Conservation (phyloP, 257 asterid species). For the Scutellaria galericulata region DNA sequence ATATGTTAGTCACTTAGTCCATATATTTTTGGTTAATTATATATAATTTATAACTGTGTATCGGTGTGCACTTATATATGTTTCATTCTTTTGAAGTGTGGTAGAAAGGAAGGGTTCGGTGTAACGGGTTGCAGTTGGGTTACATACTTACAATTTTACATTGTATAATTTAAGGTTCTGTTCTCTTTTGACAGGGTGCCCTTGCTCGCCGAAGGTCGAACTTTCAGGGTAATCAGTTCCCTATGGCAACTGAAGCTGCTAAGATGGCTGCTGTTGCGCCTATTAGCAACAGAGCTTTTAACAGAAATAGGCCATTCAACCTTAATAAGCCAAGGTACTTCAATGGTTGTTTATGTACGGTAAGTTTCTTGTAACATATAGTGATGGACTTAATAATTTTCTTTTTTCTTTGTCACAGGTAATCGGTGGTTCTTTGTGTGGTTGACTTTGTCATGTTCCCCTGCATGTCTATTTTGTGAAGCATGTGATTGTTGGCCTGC, state of each 20-base stretch:
- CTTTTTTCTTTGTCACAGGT: constrained; percentile 48
- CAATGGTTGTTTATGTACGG: background rate
- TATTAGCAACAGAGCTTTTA: constrained; percentile 57
- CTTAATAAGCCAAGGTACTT: constrained; percentile 70
- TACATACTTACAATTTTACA: no score
- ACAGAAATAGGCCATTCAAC: constrained; percentile 48
- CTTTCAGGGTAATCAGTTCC: constrained; percentile 76
- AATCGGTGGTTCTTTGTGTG: constrained; percentile 45
- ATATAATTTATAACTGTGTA: no score
- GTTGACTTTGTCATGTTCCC: constrained; percentile 49
- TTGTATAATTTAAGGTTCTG: background rate
- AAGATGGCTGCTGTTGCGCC: constrained; percentile 77
- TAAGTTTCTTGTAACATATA: background rate
- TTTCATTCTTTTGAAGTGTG: no score
- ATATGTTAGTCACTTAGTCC: no score
- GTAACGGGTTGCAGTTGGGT: background rate
- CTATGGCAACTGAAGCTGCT: constrained; percentile 77
- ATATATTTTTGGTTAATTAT: no score
- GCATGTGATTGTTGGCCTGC: constrained; percentile 34
- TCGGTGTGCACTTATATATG: no score
- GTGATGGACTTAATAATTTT: background rate
- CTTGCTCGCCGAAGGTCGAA: constrained; percentile 80
- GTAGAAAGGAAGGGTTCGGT: no score
- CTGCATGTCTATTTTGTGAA: constrained; percentile 41
- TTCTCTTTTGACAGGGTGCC: constrained; percentile 62